Conservation (phyloP, 1,284 basidiomycete genomes). For the Kwoniella shivajii region DNA sequence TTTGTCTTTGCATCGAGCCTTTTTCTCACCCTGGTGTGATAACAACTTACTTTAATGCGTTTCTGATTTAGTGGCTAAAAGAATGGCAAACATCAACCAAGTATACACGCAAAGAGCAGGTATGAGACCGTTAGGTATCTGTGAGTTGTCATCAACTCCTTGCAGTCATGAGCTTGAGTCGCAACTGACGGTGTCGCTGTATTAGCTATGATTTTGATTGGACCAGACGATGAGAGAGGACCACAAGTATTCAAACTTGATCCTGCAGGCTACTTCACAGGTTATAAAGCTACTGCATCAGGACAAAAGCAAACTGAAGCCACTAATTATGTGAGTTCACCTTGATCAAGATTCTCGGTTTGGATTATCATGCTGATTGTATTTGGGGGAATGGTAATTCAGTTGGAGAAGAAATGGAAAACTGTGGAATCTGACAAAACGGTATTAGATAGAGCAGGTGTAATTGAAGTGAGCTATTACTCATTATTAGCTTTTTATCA, state of each 20-base stretch:
- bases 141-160: constrained; percentile 58
- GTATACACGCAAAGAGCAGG: constrained; percentile 97
- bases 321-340: constrained; percentile 75
- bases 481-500: background rate
- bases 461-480: constrained; percentile 67
- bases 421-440: constrained; percentile 71
- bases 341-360: no score
- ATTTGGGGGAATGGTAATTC: no score
- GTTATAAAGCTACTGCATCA: constrained; percentile 93
- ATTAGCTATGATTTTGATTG: constrained; percentile 95
- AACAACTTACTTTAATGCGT: no score
- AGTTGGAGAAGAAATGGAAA: constrained; percentile 98
- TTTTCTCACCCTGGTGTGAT: background rate
- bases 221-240: constrained; percentile 81
- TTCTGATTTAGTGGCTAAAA: constrained; percentile 80
- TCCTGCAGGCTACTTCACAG: constrained; percentile 97
- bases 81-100: constrained; percentile 98
- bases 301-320: constrained; percentile 99
- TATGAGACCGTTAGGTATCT: constrained; percentile 95
- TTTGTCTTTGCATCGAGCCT: no score
- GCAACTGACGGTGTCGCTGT: background rate
- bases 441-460: constrained; percentile 73
- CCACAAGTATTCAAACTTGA: constrained; percentile 98
- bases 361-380: no score
- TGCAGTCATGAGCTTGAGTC: background rate